These are phyloP conservation scores for Septoria petroselini DNA, from an alignment of 2,329 filamentous ascomycete species.

Conservation along the genomic window DNA sequence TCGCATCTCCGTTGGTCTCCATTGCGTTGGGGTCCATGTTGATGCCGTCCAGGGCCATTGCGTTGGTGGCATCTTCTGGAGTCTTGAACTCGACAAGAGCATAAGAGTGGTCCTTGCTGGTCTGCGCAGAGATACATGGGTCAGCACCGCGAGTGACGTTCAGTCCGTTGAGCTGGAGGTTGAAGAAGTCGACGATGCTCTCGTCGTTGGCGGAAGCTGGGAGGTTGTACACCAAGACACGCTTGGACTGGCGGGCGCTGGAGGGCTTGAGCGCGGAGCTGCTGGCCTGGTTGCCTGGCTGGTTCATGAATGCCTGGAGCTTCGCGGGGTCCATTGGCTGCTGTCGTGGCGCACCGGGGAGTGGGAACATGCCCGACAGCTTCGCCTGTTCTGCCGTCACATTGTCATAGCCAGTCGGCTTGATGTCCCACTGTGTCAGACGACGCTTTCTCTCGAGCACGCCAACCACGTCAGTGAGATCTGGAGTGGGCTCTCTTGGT, in stretches of 20 bases:
- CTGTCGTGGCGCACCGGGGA: slow-evolving; percentile 90
- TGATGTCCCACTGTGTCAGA: slow-evolving; percentile 99
- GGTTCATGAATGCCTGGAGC: slow-evolving; percentile 92
- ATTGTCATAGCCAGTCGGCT: slow-evolving; percentile 95
- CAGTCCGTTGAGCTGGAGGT: slow-evolving; percentile 91
- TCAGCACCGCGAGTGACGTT: slow-evolving; percentile 83
- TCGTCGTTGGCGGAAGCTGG: slow-evolving; percentile 73
- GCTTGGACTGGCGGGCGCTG: slow-evolving; percentile 90
- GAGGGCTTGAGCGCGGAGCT: slow-evolving; percentile 83
- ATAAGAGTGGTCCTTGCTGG: slow-evolving; percentile 75
- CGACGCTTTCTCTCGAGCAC: slow-evolving; percentile 84
- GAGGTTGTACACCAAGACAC: slow-evolving; percentile 82
- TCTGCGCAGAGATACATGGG: slow-evolving; percentile 78
- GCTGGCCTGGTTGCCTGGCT: slow-evolving; percentile 68
- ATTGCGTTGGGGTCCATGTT: slow-evolving; percentile 70
- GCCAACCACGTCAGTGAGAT: slow-evolving; percentile 80
- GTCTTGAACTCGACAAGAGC: slow-evolving; percentile 89
- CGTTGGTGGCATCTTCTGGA: slow-evolving; percentile 82
- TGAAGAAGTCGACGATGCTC: slow-evolving; percentile 78
- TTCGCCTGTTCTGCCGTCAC: slow-evolving; percentile 98
- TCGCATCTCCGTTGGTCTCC: slow-evolving; percentile 51
- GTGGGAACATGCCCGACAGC: slow-evolving; percentile 96
- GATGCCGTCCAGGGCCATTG: slow-evolving; percentile 84
- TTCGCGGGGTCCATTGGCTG: slow-evolving; percentile 93
- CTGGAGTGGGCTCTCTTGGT: slow-evolving; percentile 92